These are phyloP conservation scores for Middelhovenomyces tepae DNA, from an alignment of 805 yeast species.

Conservation along the genomic window DNA sequence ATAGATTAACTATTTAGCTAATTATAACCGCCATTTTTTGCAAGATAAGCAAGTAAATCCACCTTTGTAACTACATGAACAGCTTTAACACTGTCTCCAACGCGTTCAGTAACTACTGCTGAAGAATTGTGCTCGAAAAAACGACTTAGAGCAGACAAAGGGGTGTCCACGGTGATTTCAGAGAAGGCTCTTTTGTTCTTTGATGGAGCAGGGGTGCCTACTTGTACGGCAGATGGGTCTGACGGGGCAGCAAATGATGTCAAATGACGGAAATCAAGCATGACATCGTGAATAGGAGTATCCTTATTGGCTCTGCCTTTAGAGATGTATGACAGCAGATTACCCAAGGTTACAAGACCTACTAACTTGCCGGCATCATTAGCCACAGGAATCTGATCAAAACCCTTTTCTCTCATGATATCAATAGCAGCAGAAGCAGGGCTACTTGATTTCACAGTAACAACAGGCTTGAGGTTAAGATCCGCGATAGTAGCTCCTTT, in stretches of 20 bases:
- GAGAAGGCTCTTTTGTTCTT: slow-evolving; percentile 59
- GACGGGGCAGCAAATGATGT: slow-evolving; percentile 40
- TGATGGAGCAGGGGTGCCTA: slow-evolving; percentile 17
- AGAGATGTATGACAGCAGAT: slow-evolving; percentile 58
- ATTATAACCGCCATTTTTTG: slow-evolving; percentile 18
- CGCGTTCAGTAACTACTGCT: slow-evolving; percentile 64
- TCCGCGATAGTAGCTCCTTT: slow-evolving; percentile 55
- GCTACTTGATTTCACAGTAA: slow-evolving; percentile 55
- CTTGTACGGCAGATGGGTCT: slow-evolving; percentile 9
- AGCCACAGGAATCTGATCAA: slow-evolving; percentile 79
- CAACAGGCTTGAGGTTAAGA: slow-evolving; percentile 70
- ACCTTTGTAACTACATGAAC: slow-evolving; percentile 82
- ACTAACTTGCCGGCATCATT: slow-evolving; percentile 47
- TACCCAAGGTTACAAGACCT: slow-evolving; percentile 71
- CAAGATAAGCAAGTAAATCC: slow-evolving; percentile 51
- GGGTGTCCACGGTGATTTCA: slow-evolving; percentile 56
- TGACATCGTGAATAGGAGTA: slow-evolving; percentile 48
- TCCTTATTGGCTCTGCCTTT: slow-evolving; percentile 48
- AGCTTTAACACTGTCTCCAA: slow-evolving; percentile 45
- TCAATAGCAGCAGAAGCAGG: slow-evolving; percentile 57
- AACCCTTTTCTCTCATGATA: slow-evolving; percentile 63
- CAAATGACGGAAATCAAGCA: slow-evolving; percentile 67
- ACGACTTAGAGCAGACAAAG: slow-evolving; percentile 57
- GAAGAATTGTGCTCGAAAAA: slow-evolving; percentile 81
- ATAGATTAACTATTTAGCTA: too few relatives aligned